phyloP scores from a whole-genome alignment of 2,329 filamentous ascomycete genomes.

The Pseudogymnoascus sp. region DNA sequence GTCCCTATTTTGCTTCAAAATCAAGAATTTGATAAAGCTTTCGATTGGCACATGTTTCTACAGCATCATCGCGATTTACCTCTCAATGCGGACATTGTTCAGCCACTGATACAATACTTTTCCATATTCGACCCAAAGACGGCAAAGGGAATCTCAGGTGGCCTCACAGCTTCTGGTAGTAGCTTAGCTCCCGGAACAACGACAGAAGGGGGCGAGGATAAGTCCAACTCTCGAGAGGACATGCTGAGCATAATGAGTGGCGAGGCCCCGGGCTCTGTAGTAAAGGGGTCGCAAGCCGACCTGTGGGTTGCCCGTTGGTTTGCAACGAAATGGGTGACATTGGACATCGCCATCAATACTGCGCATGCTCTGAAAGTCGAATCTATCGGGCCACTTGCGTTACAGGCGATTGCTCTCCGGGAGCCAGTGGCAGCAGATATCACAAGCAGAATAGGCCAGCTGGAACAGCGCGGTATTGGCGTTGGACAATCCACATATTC shows the following conservation, averaged over 20 bases:
- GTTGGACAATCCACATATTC: slow-evolving; percentile 57
- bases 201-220: slow-evolving; percentile 11
- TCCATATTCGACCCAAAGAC: slow-evolving; percentile 25
- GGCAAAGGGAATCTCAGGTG: slow-evolving; percentile 19
- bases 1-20: slow-evolving; percentile 32
- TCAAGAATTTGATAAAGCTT: slow-evolving; percentile 31
- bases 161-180: slow-evolving; percentile 20
- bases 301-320: slow-evolving; percentile 71
- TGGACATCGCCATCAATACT: slow-evolving; percentile 63
- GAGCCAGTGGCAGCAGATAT: slow-evolving; percentile 49
- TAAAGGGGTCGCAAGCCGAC: neutral
- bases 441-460: slow-evolving; percentile 47
- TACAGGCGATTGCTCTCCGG: slow-evolving; percentile 68
- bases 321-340: slow-evolving; percentile 63
- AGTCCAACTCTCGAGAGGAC: slow-evolving; percentile 20
- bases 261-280: neutral
- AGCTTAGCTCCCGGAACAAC: slow-evolving; percentile 16
- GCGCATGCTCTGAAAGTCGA: slow-evolving; percentile 62
- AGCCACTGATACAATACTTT: slow-evolving; percentile 33
- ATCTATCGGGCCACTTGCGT: slow-evolving; percentile 62
- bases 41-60: slow-evolving; percentile 39
- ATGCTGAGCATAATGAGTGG: neutral
- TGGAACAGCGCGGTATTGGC: slow-evolving; percentile 54
- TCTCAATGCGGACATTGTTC: slow-evolving; percentile 27
- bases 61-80: slow-evolving; percentile 35